A percentile compares a stretch with the other conserved stretches of the same genome.
These are phyloP conservation scores for Rubroshorea leprosula DNA, from an alignment of 345 rosid species.

Conservation along the genomic window DNA sequence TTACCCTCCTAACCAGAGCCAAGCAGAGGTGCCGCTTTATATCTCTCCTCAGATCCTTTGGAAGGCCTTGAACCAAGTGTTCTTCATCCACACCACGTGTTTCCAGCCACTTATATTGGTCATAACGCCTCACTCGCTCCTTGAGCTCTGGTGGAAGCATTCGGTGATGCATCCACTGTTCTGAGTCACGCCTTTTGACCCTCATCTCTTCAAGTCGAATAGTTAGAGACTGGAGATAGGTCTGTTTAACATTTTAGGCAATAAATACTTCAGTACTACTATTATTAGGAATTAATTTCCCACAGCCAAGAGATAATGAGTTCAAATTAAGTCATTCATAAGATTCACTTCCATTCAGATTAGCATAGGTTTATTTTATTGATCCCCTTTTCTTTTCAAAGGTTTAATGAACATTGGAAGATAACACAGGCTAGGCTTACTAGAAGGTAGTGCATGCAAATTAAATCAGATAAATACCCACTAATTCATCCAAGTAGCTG, in stretches of 20 bases:
- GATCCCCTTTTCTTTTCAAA: too few relatives aligned
- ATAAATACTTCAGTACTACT: constrained; percentile 5
- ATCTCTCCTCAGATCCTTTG: constrained; percentile 93
- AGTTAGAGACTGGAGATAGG: constrained; percentile 94
- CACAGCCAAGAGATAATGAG: background rate
- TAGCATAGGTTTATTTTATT: too few relatives aligned
- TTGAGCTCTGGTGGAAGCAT: constrained; percentile 82
- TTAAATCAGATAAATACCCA: too few relatives aligned
- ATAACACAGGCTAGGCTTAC: too few relatives aligned
- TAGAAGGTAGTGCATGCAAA: too few relatives aligned
- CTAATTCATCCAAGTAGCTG: too few relatives aligned
- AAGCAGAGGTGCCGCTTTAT: constrained; percentile 93
- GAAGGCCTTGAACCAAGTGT: constrained; percentile 75
- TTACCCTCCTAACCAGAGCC: constrained; percentile 88
- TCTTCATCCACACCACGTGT: constrained; percentile 97
- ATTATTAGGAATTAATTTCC: background rate
- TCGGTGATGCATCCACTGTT: constrained; percentile 99
- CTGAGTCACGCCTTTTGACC: constrained; percentile 94
- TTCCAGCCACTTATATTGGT: constrained; percentile 96
- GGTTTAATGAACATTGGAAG: too few relatives aligned
- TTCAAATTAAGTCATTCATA: too few relatives aligned
- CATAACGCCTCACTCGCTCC: constrained; percentile 87
- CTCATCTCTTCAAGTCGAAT: constrained; percentile 98
- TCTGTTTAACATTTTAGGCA: constrained; percentile 39
- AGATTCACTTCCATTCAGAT: too few relatives aligned